Conservation (phyloP, 495 filamentous ascomycete species). For the Podospora pseudoanserina region DNA sequence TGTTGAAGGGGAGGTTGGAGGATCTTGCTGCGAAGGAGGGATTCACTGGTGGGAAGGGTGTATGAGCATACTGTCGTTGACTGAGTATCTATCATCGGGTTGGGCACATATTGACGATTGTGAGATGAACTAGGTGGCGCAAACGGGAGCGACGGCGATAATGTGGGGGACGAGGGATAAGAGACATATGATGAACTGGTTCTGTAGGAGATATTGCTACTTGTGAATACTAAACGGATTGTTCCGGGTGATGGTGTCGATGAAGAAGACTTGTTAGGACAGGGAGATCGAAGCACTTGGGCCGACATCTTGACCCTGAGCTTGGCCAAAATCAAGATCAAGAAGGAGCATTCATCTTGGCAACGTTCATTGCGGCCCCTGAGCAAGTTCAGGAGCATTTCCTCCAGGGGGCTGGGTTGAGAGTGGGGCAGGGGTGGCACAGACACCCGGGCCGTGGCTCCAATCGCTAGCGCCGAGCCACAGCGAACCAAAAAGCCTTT, state of each 20-base stretch:
- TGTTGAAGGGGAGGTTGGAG: constrained; percentile 38
- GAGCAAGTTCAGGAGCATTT: not conserved
- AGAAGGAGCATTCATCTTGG: not conserved
- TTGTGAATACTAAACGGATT: not conserved
- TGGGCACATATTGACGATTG: not conserved
- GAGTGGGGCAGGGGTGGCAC: not conserved
- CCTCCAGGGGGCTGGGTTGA: not conserved
- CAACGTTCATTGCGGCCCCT: not conserved
- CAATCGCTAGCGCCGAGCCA: not conserved
- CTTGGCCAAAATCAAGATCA: not conserved
- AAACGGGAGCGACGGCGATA: not conserved
- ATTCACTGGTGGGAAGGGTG: constrained; percentile 12
- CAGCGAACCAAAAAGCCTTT: not conserved
- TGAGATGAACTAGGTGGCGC: not conserved
- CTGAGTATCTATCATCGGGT: not conserved
- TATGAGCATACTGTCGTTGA: not conserved
- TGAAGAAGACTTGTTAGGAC: not conserved
- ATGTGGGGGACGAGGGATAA: too few species aligned
- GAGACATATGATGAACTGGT: not conserved
- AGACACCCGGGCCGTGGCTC: not conserved
- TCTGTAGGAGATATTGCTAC: not conserved
- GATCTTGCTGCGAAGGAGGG: constrained; percentile 22
- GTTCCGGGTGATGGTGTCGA: not conserved
- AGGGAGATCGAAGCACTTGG: not conserved
- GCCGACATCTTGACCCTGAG: not conserved